Percentiles rank a stretch among this genome's conserved stretches.
Conservation (phyloP, 2,329 filamentous ascomycete genomes). For the Alternaria sp. region DNA sequence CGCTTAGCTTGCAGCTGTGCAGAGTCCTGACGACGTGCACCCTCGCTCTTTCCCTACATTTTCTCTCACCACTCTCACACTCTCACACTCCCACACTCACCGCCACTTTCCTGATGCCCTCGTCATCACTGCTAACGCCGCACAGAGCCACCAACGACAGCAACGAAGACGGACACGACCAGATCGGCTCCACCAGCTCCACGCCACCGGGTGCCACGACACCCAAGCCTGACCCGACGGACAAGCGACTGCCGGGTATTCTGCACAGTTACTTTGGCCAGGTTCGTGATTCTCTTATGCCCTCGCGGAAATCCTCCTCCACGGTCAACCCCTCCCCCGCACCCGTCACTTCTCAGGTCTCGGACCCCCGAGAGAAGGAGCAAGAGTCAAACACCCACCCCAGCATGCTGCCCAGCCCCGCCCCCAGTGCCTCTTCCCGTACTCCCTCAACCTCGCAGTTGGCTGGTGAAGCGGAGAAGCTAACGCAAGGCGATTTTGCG, state of each 20-base stretch:
- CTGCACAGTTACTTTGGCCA: conserved; percentile 96
- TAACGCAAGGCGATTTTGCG: conserved; percentile 78
- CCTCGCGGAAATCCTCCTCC: conserved; percentile 48
- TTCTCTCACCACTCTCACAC: conserved; percentile 17
- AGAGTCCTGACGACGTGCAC: conserved; percentile 28
- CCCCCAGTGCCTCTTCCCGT: conserved; percentile 55
- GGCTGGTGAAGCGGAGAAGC: conserved; percentile 76
- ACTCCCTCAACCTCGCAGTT: conserved; percentile 65
- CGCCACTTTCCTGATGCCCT: conserved; percentile 31
- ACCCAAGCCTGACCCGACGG: conserved; percentile 88
- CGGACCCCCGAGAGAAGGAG: conserved; percentile 34
- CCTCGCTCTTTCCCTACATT: conserved; percentile 11
- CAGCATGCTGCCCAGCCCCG: conserved; percentile 61
- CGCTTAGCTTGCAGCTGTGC: conserved; percentile 28
- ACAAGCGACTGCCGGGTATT: conserved; percentile 95
- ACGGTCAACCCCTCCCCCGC: conserved; percentile 48
- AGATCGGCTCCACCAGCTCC: conserved; percentile 79
- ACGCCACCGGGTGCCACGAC: conserved; percentile 92
- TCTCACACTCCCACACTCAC: conserved; percentile 14
- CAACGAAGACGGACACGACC: conserved; percentile 74
- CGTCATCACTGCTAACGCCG: conserved; percentile 44
- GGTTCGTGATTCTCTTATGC: conserved; percentile 81
- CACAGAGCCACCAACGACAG: conserved; percentile 67
- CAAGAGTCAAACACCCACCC: conserved; percentile 46
- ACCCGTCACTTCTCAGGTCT: conserved; percentile 32